Base-by-base conservation (phyloP, 108 stramenopile species). In the Cyclotella baltica region DNA sequence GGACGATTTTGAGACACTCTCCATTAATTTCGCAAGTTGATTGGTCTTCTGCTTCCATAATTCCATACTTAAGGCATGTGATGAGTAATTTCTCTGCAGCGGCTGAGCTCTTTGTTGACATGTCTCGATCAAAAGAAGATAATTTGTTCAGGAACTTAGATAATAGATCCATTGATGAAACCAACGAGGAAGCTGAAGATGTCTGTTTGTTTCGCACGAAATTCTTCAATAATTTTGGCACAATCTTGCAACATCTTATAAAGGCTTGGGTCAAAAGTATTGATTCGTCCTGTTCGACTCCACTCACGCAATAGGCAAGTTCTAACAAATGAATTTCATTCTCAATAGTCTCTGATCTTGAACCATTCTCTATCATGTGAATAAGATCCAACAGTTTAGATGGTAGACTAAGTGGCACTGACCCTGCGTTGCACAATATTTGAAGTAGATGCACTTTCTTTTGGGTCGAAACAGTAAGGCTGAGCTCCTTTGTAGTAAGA, bases 51-150 rank as follows among this genome's bases (percentile, higher is more conserved):
- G 67, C 15, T 25, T 70, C 70, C 70, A 62, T 62, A 31, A 83
- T 75, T 40, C 83, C 78, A 70, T 80, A 80, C 69, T 83, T 83
- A 43, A 83, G 78, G 50, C 83, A 83, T 50, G 78, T 23, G 25
- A 83, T 62, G 19, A 83, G 33, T 23, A 28, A 43, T 30, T 56
- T 75, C 19, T 83, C 74, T 13, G 80, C 34, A 30, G 33, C 23
- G 19, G 37, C 23, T 25, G 78, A 81, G 19, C 38, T 62, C 47
- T 20, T 52, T 23, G 50, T 9, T 20, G 70, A 15, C 51, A 34
- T 56, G 19, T 62, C 56, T 63, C 38, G 23, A 29, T 75, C 75
- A 66, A 83, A 80, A 20, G 40, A 33, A 28, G 59, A 15, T 36
- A 31, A 31, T 19, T 35, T 47, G 15, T 68, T 62, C 34, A 79